A percentile compares a stretch with the other conserved stretches of the same genome.
These are phyloP conservation scores for Crataegus laevigata DNA, from an alignment of 306 rosid species.

Conservation along the genomic window DNA sequence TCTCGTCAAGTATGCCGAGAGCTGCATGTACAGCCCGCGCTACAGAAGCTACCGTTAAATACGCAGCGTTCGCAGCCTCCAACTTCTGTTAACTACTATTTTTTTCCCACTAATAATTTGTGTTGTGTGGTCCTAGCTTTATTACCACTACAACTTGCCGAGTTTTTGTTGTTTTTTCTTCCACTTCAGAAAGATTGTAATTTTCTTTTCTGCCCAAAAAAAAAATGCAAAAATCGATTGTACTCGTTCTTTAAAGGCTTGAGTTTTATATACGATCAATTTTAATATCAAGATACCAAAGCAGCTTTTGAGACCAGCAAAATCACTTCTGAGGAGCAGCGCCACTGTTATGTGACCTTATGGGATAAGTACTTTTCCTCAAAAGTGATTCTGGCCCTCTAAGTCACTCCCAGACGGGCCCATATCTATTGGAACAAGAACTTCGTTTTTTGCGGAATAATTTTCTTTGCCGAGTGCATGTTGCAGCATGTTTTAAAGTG, in stretches of 20 bases:
- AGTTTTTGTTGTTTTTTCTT: neutral
- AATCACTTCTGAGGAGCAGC: neutral
- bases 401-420: too few relatives aligned
- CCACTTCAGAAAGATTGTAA: neutral
- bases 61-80: neutral
- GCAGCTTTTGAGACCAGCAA: neutral
- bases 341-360: neutral
- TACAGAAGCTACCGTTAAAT: slow-evolving; percentile 70
- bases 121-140: neutral
- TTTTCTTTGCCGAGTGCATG: too few relatives aligned
- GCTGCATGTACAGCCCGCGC: slow-evolving; percentile 94
- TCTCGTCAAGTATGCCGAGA: slow-evolving; percentile 84
- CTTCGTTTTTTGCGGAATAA: too few relatives aligned
- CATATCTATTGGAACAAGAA: too few relatives aligned
- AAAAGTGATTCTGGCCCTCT: too few relatives aligned
- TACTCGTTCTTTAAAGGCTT: neutral
- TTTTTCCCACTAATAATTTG: neutral
- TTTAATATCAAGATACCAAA: neutral
- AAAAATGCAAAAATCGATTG: neutral
- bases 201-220: neutral
- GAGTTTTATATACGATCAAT: neutral
- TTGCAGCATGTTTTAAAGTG: neutral
- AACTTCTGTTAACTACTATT: neutral
- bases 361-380: too few relatives aligned
- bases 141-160: neutral